Percentiles rank a stretch among this genome's conserved stretches.
phyloP scores from a whole-genome alignment of 495 filamentous ascomycete species.

The Hypoxylon intermedium region DNA sequence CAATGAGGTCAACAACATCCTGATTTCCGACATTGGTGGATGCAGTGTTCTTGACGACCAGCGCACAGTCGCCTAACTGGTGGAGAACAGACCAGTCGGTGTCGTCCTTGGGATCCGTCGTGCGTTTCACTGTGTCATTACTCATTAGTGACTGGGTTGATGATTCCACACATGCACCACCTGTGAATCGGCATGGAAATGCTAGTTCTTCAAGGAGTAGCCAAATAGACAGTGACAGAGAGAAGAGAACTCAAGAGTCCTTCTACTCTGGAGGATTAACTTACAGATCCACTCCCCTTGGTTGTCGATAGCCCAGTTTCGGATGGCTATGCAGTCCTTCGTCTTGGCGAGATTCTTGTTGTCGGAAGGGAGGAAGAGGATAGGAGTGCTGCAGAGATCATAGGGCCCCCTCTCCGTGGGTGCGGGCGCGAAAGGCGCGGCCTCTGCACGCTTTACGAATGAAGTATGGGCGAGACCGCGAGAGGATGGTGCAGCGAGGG shows the following conservation, averaged over 20 bases:
- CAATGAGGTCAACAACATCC: constrained; percentile 19
- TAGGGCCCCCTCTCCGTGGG: constrained; percentile 4
- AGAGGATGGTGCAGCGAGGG: constrained; percentile 13
- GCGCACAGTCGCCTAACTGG: constrained; percentile 3
- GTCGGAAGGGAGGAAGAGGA: neutral
- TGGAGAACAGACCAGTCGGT: constrained; percentile 16
- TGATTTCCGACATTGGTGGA: constrained; percentile 20
- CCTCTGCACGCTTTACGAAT: neutral
- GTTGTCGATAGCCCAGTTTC: neutral
- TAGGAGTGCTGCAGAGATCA: constrained; percentile 3
- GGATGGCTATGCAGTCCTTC: constrained; percentile 14
- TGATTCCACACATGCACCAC: too few relatives aligned
- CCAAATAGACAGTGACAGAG: neutral
- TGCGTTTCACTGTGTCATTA: neutral
- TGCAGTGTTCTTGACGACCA: constrained; percentile 17
- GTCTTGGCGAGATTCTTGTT: constrained; percentile 5
- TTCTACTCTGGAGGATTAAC: neutral
- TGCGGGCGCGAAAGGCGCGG: constrained; percentile 16
- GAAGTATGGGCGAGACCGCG: neutral
- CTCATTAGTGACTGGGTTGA: neutral
- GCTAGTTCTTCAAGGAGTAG: too few relatives aligned
- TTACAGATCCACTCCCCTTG: constrained; percentile 24
- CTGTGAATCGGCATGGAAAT: too few relatives aligned
- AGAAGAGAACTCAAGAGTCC: too few relatives aligned
- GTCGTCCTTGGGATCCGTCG: constrained; percentile 1